These are phyloP conservation scores for Globisporangium nagaii DNA, from an alignment of 352 stramenopile species.

Conservation along the genomic window DNA sequence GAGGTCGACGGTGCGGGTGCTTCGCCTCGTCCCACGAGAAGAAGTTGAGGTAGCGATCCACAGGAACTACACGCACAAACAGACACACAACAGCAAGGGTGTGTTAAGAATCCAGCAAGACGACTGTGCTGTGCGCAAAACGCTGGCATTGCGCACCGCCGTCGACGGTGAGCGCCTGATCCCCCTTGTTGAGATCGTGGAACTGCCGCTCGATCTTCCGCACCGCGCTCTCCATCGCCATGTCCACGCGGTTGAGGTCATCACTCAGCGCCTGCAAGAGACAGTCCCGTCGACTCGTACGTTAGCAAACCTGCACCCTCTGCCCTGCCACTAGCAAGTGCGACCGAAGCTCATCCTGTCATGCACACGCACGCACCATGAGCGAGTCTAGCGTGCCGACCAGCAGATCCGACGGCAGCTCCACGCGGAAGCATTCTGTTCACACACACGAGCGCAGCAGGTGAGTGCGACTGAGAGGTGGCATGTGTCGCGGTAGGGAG, in stretches of 20 bases:
- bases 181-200: constrained; percentile 89
- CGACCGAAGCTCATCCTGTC: background rate
- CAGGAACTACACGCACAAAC: constrained; percentile 53
- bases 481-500: too few species aligned
- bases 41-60: constrained; percentile 94
- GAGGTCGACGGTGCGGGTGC: constrained; percentile 93
- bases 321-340: too few species aligned
- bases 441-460: background rate
- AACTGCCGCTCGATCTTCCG: constrained; percentile 97
- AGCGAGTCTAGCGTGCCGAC: constrained; percentile 97
- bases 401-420: constrained; percentile 91
- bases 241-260: constrained; percentile 95
- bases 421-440: constrained; percentile 75
- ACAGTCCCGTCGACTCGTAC: too few species aligned
- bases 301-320: too few species aligned
- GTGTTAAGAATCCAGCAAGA: too few species aligned
- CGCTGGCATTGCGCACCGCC: constrained; percentile 59
- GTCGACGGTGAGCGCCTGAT: constrained; percentile 81
- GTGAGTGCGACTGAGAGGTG: too few species aligned
- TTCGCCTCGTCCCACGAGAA: constrained; percentile 99
- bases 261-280: constrained; percentile 89
- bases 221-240: constrained; percentile 93
- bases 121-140: too few species aligned
- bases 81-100: too few species aligned
- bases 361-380: constrained; percentile 69